These are phyloP conservation scores for Nakazawaea molendinolei DNA, from an alignment of 805 yeast species.

Conservation along the genomic window DNA sequence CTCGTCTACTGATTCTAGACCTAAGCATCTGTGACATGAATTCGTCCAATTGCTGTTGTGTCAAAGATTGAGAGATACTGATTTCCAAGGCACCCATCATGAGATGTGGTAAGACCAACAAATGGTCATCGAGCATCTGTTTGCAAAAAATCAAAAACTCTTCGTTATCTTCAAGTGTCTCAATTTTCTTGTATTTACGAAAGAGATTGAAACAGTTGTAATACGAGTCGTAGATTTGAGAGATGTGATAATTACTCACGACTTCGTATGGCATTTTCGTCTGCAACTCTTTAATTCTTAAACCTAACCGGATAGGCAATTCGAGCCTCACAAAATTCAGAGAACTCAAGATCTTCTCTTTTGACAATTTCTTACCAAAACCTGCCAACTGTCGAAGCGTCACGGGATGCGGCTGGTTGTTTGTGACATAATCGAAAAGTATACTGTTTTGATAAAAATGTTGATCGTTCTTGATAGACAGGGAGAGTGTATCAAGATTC, in stretches of 20 bases:
- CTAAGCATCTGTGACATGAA: slow-evolving; percentile 74
- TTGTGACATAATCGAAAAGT: slow-evolving; percentile 53
- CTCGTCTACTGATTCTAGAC: slow-evolving; percentile 83
- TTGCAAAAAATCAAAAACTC: slow-evolving; percentile 60
- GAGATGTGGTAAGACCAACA: slow-evolving; percentile 76
- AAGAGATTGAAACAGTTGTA: slow-evolving; percentile 83
- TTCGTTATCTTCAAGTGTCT: slow-evolving; percentile 67
- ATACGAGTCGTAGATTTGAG: slow-evolving; percentile 84
- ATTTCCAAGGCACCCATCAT: slow-evolving; percentile 92
- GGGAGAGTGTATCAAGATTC: slow-evolving; percentile 8
- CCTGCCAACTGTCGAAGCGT: slow-evolving; percentile 86
- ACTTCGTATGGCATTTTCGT: slow-evolving; percentile 68
- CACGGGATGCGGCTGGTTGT: slow-evolving; percentile 77
- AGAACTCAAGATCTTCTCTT: slow-evolving; percentile 69
- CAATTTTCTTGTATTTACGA: slow-evolving; percentile 63
- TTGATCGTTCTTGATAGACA: slow-evolving; percentile 34
- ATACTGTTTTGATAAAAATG: slow-evolving; percentile 84
- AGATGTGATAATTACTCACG: slow-evolving; percentile 78
- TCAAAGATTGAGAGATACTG: slow-evolving; percentile 50
- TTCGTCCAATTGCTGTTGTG: slow-evolving; percentile 58
- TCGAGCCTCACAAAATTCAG: slow-evolving; percentile 89
- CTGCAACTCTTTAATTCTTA: slow-evolving; percentile 75
- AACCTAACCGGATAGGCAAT: slow-evolving; percentile 76
- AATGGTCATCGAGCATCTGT: slow-evolving; percentile 68
- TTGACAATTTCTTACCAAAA: slow-evolving; percentile 73